Base-by-base conservation (phyloP, 2,329 filamentous ascomycete genomes). In the Esteya vermicola region DNA sequence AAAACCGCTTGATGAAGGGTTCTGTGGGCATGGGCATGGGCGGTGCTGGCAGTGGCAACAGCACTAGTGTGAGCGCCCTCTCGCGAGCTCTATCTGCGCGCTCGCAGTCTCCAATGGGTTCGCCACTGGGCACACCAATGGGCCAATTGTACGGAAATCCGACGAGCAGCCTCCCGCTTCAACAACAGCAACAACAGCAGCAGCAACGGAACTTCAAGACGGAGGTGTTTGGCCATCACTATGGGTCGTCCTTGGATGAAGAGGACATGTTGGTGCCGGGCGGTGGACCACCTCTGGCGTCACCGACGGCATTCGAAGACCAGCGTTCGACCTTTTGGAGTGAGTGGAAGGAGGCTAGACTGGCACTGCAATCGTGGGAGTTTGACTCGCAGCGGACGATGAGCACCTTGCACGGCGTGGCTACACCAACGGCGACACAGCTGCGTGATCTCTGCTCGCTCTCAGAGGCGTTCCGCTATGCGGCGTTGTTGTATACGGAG, bases 401-500 rank as follows among this genome's bases (percentile, higher is more conserved):
- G 13, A 57, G 66, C 4, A 68, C 66, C 9, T 34, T 47, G 21
- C 43, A 44, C 21, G 41, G 43, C 12, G 21, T 38, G n/a, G 39
- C 39, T 8, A 54, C 59, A 3, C 64, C 70, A 2, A 70, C 71
- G 0, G 62, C 71, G 9, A 68, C 68, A 8, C 81, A 91, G 54
- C 61, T 82, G 2, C 68, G 76, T 19, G 85, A 93, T 47, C 67
- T 94, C 10, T 71, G 78, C 26, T 83, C 86, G 51, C 80, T 94
- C 38, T 93, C 84, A 18, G 85, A 94, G 57, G 82, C 82, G 10
- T 95, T 94, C 67, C 82, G 88, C 16, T 86, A 91, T 57, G 79
- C 86, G 0, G 88, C 86, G 0, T 69, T 95, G 26, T 70, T 95
- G 10, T 95, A 94, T 63, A 88, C 82, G 9, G 85, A 93, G 62